These are phyloP conservation scores for Trematosphaeria pertusa DNA, from an alignment of 2,329 filamentous ascomycete species.

Conservation along the genomic window DNA sequence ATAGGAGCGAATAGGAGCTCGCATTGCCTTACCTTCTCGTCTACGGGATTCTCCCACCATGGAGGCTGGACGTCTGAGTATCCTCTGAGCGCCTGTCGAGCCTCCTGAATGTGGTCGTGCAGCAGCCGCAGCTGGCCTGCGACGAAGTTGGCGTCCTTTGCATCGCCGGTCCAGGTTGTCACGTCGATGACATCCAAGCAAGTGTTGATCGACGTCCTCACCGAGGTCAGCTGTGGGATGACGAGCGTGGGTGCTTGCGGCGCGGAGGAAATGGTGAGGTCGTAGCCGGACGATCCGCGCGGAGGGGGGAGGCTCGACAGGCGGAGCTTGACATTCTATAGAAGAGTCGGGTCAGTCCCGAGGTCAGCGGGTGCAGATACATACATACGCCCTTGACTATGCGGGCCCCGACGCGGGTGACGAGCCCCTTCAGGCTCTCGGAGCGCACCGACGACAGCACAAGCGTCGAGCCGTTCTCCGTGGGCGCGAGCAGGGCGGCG, in stretches of 20 bases:
- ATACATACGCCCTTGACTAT: conserved; percentile 83
- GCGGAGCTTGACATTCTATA: conserved; percentile 74
- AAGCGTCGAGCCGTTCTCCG: conserved; percentile 85
- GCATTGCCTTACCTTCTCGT: conserved; percentile 65
- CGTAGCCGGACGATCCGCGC: conserved; percentile 59
- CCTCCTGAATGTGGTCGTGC: conserved; percentile 67
- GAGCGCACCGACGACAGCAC: conserved; percentile 86
- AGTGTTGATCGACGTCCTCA: conserved; percentile 80
- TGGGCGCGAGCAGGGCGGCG: conserved; percentile 82
- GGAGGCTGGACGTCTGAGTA: conserved; percentile 56
- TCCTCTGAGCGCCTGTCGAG: conserved; percentile 65
- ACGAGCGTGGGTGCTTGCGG: conserved; percentile 64
- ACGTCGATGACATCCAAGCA: conserved; percentile 84
- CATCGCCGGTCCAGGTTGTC: conserved; percentile 74
- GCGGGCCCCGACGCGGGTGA: conserved; percentile 88
- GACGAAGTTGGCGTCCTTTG: conserved; percentile 64
- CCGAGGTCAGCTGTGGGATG: conserved; percentile 73
- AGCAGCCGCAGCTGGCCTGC: conserved; percentile 64
- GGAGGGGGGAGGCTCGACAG: conserved; percentile 70
- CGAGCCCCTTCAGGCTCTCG: conserved; percentile 89
- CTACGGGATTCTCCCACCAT: conserved; percentile 64
- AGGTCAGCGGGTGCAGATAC: conserved; percentile 22
- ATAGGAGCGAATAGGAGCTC: not conserved
- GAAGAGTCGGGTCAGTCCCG: conserved; percentile 2
- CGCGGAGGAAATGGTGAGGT: conserved; percentile 59